Base-by-base conservation (phyloP, 805 yeast species). In the Candida suzukii region DNA sequence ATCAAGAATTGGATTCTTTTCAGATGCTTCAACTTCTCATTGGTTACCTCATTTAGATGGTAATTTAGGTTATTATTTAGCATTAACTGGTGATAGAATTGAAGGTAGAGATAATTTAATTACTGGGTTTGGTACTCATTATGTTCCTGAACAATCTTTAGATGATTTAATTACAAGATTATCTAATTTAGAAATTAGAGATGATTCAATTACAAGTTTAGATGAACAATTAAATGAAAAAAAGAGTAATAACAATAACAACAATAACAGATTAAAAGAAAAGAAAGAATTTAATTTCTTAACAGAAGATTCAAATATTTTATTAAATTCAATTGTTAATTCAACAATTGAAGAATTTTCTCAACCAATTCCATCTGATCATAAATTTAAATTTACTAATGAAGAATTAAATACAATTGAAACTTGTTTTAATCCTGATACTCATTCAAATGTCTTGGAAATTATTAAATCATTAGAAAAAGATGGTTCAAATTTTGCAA, bases 21-120 rank as follows among this genome's bases (percentile, higher is more conserved):
- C 95, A 18, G 99, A 93, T 61, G 98, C 93, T 12, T 99, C 97
- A 35, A 82, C 95, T 29, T 78, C 95, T 11, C 91, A 87, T 64
- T 90, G 88, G 64, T 68, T 93, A 51, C 88, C 95, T 27, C 76
- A 84, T 48, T 64, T 88, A 45, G 88, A 87, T 53, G 87, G 86
- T 40, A 78, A 86, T 51, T 66, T 90, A 45, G 97, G 98, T 37
- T 76, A 82, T 58, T 93, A 83, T 63, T 65, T 87, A 48, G 93
- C 95, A 24, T 66, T 90, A 50, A 90, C 98, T 1, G 95, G 96
- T 37, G 84, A 82, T 46, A 72, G 81, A 18, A 63, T 93, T 44
- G 60, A 66, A 42, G 97, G 97, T 14, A 67, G 72, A 48, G 98
- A 91, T 56, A 80, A 83, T n/a, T 81, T 87, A 54, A 60, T 81